Percentiles rank a stretch among this genome's conserved stretches.
Conservation (phyloP, 2,329 filamentous ascomycete genomes). For the Colletotrichum lentis region DNA sequence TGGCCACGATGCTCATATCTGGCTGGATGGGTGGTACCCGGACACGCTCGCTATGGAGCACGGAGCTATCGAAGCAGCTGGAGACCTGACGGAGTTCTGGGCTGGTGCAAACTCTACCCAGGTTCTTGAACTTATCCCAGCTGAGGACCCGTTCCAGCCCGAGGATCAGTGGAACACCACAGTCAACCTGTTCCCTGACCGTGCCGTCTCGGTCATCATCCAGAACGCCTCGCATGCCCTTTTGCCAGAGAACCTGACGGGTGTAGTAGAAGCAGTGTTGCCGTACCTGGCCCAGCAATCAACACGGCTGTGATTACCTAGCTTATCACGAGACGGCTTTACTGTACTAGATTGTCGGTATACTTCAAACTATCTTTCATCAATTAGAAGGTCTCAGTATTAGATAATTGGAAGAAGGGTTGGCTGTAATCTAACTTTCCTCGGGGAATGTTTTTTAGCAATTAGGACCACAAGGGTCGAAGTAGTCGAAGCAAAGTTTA, state of each 20-base stretch:
- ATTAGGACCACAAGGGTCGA: too few species aligned
- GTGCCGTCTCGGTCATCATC: neutral
- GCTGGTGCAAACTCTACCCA: conserved; percentile 1
- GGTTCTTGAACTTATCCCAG: conserved; percentile 2
- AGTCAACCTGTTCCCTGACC: neutral
- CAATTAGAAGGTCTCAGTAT: too few species aligned
- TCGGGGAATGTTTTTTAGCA: too few species aligned
- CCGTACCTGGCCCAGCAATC: neutral
- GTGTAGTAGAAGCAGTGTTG: neutral
- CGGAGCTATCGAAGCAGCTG: neutral
- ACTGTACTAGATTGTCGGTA: too few species aligned
- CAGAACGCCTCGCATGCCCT: conserved; percentile 3
- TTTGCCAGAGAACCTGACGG: conserved; percentile 3
- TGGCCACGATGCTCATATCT: neutral
- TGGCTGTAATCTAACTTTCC: too few species aligned
- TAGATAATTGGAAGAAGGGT: too few species aligned
- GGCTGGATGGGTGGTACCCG: neutral
- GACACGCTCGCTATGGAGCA: neutral
- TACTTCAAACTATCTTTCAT: too few species aligned
- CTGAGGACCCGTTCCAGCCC: neutral
- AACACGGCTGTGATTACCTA: neutral
- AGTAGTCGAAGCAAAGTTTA: too few species aligned
- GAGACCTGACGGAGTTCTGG: neutral
- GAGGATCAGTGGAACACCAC: conserved; percentile 11
- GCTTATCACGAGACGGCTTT: too few species aligned